phyloP scores from a whole-genome alignment of 2,329 filamentous ascomycete species.

The Hypoxylon sp. region DNA sequence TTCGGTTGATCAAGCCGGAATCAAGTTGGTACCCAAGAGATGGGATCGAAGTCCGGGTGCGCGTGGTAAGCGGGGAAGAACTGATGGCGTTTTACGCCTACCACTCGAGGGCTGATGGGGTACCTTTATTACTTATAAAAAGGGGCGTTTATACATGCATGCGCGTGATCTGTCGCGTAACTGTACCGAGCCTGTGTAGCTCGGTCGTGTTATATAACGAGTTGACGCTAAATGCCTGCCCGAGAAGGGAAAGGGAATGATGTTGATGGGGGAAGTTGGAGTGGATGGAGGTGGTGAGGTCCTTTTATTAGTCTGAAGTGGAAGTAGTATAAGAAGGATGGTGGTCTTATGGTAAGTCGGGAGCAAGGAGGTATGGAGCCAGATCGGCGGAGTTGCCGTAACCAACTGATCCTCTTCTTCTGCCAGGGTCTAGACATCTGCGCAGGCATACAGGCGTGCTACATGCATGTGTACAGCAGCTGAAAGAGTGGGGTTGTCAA shows the following conservation, averaged over 20 bases:
- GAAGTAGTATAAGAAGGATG: not conserved
- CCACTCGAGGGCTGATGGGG: not conserved
- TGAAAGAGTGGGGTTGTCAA: slow-evolving; percentile 18
- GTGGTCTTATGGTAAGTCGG: too few species aligned
- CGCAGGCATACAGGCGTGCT: too few species aligned
- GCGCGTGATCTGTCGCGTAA: not conserved
- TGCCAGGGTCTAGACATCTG: slow-evolving; percentile 14
- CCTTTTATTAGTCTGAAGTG: not conserved
- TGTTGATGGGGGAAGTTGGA: not conserved
- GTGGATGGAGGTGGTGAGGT: not conserved
- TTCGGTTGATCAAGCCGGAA: not conserved
- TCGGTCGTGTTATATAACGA: slow-evolving; percentile 20
- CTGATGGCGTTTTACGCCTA: not conserved
- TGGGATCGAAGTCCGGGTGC: not conserved
- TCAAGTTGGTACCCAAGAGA: too few species aligned
- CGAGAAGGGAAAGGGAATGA: slow-evolving; percentile 8
- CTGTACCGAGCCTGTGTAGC: too few species aligned
- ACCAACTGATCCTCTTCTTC: slow-evolving; percentile 11
- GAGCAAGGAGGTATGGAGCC: not conserved
- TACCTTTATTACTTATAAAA: slow-evolving; percentile 4
- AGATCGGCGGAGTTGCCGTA: not conserved
- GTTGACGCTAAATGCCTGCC: slow-evolving; percentile 7
- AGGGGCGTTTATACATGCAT: slow-evolving; percentile 3
- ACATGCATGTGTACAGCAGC: too few species aligned
- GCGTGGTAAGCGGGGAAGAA: not conserved